phyloP scores from a whole-genome alignment of 805 yeast genomes.

The Yarrowia sp. region DNA sequence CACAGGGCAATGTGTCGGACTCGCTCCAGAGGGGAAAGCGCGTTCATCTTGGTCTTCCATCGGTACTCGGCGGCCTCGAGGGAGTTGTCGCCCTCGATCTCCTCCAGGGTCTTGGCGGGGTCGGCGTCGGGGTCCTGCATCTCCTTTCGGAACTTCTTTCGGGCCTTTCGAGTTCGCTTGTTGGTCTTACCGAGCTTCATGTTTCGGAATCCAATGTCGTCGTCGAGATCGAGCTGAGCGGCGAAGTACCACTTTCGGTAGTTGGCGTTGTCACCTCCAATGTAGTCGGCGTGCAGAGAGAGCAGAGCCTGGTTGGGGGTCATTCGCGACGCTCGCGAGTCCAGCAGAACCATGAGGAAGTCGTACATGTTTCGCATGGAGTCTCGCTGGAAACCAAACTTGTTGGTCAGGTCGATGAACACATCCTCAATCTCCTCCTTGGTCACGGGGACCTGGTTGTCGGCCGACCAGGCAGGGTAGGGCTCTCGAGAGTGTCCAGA shows the following conservation, averaged over 20 bases:
- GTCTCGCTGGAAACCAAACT: conserved; percentile 83
- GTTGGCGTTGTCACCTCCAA: conserved; percentile 86
- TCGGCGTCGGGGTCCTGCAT: conserved; percentile 52
- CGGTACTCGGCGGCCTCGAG: conserved; percentile 77
- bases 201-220: conserved; percentile 56
- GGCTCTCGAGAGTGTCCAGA: conserved; percentile 71
- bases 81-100: conserved; percentile 64
- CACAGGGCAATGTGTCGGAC: conserved; percentile 63
- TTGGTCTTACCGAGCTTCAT: conserved; percentile 54
- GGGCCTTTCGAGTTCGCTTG: conserved; percentile 48
- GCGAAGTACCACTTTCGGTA: conserved; percentile 92
- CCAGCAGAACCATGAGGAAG: conserved; percentile 74
- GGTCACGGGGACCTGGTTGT: conserved; percentile 75
- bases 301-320: conserved; percentile 66
- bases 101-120: conserved; percentile 58
- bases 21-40: conserved; percentile 54
- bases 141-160: conserved; percentile 45
- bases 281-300: conserved; percentile 83
- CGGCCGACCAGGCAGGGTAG: conserved; percentile 99
- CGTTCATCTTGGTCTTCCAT: conserved; percentile 68
- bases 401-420: conserved; percentile 54
- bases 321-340: conserved; percentile 82
- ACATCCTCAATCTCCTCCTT: conserved; percentile 60
- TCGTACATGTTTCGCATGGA: conserved; percentile 78
- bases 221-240: conserved; percentile 75